Base-by-base conservation (phyloP, 1,139 yeast genomes). In the Zygotorulaspora mrakii region DNA sequence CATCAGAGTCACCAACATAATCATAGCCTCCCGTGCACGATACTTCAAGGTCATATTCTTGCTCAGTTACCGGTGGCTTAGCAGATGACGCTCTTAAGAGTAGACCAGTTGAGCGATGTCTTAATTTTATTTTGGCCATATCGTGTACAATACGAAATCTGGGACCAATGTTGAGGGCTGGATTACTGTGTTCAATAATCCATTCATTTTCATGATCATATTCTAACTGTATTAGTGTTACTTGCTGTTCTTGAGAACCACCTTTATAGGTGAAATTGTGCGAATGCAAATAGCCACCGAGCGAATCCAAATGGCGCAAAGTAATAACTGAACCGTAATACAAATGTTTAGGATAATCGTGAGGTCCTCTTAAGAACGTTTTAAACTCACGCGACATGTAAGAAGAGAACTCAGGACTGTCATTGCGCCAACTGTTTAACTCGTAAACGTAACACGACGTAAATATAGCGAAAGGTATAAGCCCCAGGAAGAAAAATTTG, bases 31-130 rank as follows among this genome's bases (percentile, higher is more conserved):
- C 86, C 33, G 77, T 54, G 48, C 84, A 76, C 22, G 83, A 73
- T 0, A 85, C 89, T 60, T 84, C 91, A 47, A 68, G 73, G 50
- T 86, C 79, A 56, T 85, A 84, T 29, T 86, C 95, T 54, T 82
- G 85, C 50, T 84, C 94, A 2, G 88, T 75, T 18, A 84, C 71
- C 4, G 94, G 94, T 0, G 95, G 91, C 43, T 81, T 71, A 2
- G 70, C 65, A 30, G 77, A 74, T 7, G 66, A 74, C 4, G 81
- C 80, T 39, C 77, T 76, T 25, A 87, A 65, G 34, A 77, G 74
- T 40, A 73, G 72, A 4, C 80, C 76, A 0, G 95, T 80, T 2
- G 53, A 50, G 39, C 71, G 70, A 54, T 87, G 95, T 60, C 73
- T 77, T 13, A 87, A 59, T 43, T 78, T 68, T n/a, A 85, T 64